Percentiles rank a stretch among this genome's conserved stretches.
Evolutionary conservation across 148 eudicot species (phyloP).

Genomic region (Silene latifolia): DNA sequence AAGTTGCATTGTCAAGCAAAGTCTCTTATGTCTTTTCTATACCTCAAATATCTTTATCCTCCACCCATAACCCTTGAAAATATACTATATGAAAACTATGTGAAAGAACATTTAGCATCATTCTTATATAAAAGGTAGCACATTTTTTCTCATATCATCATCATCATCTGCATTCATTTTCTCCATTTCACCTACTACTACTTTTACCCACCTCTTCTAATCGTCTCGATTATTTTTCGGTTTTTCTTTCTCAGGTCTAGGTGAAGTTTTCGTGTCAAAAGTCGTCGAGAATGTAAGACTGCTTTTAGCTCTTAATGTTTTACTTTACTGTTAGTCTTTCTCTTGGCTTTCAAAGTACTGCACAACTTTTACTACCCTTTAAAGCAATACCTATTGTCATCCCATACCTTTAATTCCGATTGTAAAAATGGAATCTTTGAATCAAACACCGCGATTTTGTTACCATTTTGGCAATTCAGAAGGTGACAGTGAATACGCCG

Average conservation of each 20-base stretch:
- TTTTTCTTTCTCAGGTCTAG: slow-evolving; percentile 24
- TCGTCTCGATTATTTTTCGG: not conserved
- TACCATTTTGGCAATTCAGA: slow-evolving; percentile 35
- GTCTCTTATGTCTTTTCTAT: slow-evolving; percentile 23
- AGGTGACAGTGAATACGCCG: slow-evolving; percentile 37
- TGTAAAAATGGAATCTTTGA: slow-evolving; percentile 39
- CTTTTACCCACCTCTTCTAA: slow-evolving; percentile 28
- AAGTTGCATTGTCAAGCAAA: slow-evolving; percentile 72
- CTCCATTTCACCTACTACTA: slow-evolving; percentile 40
- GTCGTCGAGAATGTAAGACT: not conserved
- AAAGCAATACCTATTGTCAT: slow-evolving; percentile 4
- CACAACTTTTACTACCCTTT: not conserved
- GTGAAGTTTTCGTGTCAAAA: not conserved
- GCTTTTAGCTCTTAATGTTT: not conserved
- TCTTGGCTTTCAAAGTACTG: slow-evolving; percentile 9
- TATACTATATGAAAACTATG: slow-evolving; percentile 3
- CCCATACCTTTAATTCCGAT: not conserved
- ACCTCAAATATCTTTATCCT: slow-evolving; percentile 27
- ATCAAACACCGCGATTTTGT: slow-evolving; percentile 34
- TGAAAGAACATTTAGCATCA: not conserved
- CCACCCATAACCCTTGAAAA: slow-evolving; percentile 6
- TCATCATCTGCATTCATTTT: slow-evolving; percentile 35
- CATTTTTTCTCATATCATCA: slow-evolving; percentile 22
- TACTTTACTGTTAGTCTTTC: not conserved
- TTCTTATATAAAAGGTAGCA: not conserved